Evolutionary conservation across 2,329 filamentous ascomycete genomes (phyloP), one percentile per base, ranked within the genome.

Genomic region (Nigrospora sphaerica): DNA sequence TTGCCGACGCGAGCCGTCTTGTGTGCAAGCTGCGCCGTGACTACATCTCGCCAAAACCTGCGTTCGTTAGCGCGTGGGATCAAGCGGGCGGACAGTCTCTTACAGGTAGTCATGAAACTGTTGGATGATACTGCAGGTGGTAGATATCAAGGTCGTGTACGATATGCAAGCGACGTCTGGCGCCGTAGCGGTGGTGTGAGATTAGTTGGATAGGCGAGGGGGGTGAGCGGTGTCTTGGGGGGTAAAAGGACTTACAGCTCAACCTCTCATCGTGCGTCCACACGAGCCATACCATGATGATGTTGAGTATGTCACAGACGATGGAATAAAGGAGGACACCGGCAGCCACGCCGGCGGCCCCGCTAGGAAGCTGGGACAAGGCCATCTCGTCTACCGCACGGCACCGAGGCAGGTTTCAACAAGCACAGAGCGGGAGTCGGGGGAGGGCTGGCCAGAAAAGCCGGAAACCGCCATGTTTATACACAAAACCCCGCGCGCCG

Each of bases 101-200:
- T 39, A 52, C 51, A 49, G 42, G 37, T 52, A 53, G 35, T 47
- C 47, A 17, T 52, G 51, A 7, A 53, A 43, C 19, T 55, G 53
- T n/a, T 52, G 48, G n/a, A 49, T 39, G 32, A 55, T 49, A 17
- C 51, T 52, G 23, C 46, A 44, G 13, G 49, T 49, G 4, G 49
- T 53, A 9, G 49, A 49, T 16, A 55, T 18, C 2, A 53, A 38
- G 10, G 49, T 49, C n/a, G 53, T 48, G 33, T 53, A 55, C 5
- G 49, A 50, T 14, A 55, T 52, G 28, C 45, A 48, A 11, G 51
- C 53, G 12, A 55, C 51, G 42, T 52, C 51, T 55, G 28, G 35
- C n/a, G 28, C n/a, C 9, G 11, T 13, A n/a, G 42, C 12, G 32
- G n/a, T 16, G 16, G 31, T 39, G 32, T 23, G 38, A 9, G 16